Base-by-base conservation (phyloP, 331 rosid genomes). In the Malus hybrid region DNA sequence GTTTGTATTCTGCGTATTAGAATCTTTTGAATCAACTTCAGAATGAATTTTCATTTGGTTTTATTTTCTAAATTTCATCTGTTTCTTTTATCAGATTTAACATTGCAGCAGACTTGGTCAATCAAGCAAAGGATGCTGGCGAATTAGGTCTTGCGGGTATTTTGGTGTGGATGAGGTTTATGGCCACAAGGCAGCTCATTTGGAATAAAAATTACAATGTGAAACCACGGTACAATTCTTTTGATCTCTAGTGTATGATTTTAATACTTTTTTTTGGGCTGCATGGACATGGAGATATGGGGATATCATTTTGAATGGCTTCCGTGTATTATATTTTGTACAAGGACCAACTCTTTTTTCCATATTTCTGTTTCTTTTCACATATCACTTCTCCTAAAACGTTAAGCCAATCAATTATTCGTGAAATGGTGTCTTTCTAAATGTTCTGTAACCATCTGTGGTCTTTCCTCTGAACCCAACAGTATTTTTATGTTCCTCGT, bases 121-220 rank as follows among this genome's bases (percentile, higher is more conserved):
- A 79, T 75, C 85, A 87, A 86, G 97, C 97, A 70, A 94, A 85
- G 83, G 88, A 85, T 46, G 86, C 90, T 78, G 97, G 97, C 7
- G 85, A 84, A 74, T 76, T 85, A 81, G 99, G 97, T 73, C 84
- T 94, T 70, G 96, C 93, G 0, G 97, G 90, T 44, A 86, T 94
- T 63, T 84, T 94, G 86, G 97, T 94, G 75, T 94, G 99, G 99
- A 90, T 92, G 97, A 89, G 99, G 82, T 94, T 92, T 84, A 94
- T 92, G 99, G 99, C 99, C 57, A 90, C 92, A 4, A 89, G 99
- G 85, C 99, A 94, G 90, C 97, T 92, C 78, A 82, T 82, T 84
- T 94, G 99, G 99, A 94, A 94, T 90, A 94, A 94, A 90, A 92
- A 94, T 79, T 94, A 94, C 87, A 94, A 94, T 36, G 97, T 94